phyloP scores from a whole-genome alignment of 2,329 filamentous ascomycete species.

The Chaetomium globosum region DNA sequence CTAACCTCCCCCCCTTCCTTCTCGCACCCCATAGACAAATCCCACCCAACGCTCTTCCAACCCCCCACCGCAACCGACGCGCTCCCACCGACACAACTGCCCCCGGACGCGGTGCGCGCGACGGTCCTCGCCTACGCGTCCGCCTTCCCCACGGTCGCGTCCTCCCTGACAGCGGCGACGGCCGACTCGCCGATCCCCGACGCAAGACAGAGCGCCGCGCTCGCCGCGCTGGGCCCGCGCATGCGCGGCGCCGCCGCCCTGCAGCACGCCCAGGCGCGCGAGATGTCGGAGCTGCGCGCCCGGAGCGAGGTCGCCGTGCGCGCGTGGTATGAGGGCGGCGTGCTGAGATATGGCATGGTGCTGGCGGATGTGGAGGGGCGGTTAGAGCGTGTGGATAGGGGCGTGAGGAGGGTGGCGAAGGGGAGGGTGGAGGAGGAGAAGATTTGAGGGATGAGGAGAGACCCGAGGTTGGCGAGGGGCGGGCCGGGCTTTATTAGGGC shows the following conservation, averaged over 20 bases:
- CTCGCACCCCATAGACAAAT: constrained; percentile 49
- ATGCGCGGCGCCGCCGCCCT: constrained; percentile 63
- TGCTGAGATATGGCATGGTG: constrained; percentile 68
- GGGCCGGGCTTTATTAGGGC: neutral
- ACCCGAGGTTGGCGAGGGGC: too few relatives aligned
- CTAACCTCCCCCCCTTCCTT: constrained; percentile 14
- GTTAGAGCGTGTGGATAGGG: constrained; percentile 65
- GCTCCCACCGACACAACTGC: constrained; percentile 53
- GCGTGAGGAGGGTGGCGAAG: constrained; percentile 63
- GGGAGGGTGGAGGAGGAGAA: constrained; percentile 54
- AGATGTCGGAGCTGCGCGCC: constrained; percentile 64
- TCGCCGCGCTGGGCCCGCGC: constrained; percentile 62
- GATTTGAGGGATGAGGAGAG: constrained; percentile 36
- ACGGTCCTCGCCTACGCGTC: constrained; percentile 60
- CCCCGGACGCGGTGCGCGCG: constrained; percentile 55
- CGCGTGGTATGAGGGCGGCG: constrained; percentile 72
- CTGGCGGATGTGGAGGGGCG: constrained; percentile 73
- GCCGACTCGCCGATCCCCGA: constrained; percentile 61
- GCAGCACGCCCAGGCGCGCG: constrained; percentile 63
- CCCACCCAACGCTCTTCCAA: constrained; percentile 59
- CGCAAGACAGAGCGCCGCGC: constrained; percentile 54
- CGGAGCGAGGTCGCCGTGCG: constrained; percentile 65
- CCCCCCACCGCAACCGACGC: constrained; percentile 37
- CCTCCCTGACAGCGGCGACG: constrained; percentile 57
- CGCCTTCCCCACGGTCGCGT: constrained; percentile 58